These are phyloP conservation scores for Eucalyptus camaldulensis DNA, from an alignment of 345 rosid genomes.

Conservation along the genomic window DNA sequence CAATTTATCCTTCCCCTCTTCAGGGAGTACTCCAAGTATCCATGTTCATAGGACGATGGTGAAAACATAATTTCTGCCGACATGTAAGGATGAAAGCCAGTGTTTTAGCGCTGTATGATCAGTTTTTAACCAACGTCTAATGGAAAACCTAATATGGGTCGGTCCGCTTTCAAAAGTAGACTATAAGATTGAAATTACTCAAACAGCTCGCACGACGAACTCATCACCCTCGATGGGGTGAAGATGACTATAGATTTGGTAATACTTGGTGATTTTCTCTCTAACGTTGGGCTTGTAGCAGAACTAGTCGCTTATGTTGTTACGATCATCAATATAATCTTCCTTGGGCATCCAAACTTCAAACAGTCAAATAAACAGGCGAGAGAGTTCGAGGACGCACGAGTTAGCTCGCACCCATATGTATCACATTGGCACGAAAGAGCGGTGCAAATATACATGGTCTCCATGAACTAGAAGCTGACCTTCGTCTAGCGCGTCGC, in stretches of 20 bases:
- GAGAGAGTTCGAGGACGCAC: not conserved
- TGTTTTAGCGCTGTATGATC: not conserved
- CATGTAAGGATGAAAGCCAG: not conserved
- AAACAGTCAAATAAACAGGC: not conserved
- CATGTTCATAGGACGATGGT: not conserved
- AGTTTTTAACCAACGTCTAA: not conserved
- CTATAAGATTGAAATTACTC: not conserved
- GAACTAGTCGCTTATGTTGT: not conserved
- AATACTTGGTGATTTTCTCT: not conserved
- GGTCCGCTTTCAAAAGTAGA: not conserved
- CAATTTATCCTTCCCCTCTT: not conserved
- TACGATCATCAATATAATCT: not conserved
- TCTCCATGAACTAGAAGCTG: not conserved
- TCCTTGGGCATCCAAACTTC: not conserved
- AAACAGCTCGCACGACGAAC: not conserved
- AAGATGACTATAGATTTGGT: not conserved
- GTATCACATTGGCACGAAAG: not conserved
- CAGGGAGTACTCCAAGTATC: not conserved
- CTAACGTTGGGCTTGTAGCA: not conserved
- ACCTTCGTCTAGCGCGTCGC: slow-evolving; percentile 52
- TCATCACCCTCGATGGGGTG: not conserved
- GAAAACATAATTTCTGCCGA: not conserved
- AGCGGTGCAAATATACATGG: not conserved
- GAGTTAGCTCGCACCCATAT: not conserved
- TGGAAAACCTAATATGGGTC: not conserved